Conservation (phyloP, 2,329 filamentous ascomycete species). For the Gremmenia infestans region DNA sequence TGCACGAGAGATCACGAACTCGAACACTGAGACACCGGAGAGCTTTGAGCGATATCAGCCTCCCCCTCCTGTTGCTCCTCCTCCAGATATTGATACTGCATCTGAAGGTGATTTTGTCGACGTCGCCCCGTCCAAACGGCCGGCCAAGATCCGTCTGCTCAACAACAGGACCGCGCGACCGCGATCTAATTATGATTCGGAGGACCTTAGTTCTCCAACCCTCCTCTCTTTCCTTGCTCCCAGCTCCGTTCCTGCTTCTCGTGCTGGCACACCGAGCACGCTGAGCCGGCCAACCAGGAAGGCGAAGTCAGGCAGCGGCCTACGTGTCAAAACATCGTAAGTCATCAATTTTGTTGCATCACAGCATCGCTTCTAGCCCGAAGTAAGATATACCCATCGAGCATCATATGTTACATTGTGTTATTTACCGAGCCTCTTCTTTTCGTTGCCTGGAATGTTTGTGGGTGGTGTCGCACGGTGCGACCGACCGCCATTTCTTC, state of each 20-base stretch:
- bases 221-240: constrained; percentile 43
- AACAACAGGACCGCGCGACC: constrained; percentile 19
- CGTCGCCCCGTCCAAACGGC: constrained; percentile 9
- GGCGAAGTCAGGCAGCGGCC: constrained; percentile 49
- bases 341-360: constrained; percentile 34
- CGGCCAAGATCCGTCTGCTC: constrained; percentile 23
- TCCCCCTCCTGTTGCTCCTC: background rate
- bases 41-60: constrained; percentile 27
- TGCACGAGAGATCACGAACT: constrained; percentile 24
- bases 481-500: constrained; percentile 14
- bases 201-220: constrained; percentile 49
- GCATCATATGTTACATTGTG: constrained; percentile 10
- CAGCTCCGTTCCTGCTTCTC: constrained; percentile 47
- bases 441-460: constrained; percentile 16
- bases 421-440: constrained; percentile 8
- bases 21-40: constrained; percentile 12
- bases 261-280: constrained; percentile 54
- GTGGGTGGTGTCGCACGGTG: constrained; percentile 24
- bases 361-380: constrained; percentile 7
- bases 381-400: constrained; percentile 1
- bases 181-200: constrained; percentile 44
- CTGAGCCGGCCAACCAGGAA: constrained; percentile 52
- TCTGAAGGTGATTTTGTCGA: constrained; percentile 23
- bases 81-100: constrained; percentile 14
- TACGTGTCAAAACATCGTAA: constrained; percentile 65